phyloP scores from a whole-genome alignment of 2,329 filamentous ascomycete genomes.

The Aspergillus neotritici region DNA sequence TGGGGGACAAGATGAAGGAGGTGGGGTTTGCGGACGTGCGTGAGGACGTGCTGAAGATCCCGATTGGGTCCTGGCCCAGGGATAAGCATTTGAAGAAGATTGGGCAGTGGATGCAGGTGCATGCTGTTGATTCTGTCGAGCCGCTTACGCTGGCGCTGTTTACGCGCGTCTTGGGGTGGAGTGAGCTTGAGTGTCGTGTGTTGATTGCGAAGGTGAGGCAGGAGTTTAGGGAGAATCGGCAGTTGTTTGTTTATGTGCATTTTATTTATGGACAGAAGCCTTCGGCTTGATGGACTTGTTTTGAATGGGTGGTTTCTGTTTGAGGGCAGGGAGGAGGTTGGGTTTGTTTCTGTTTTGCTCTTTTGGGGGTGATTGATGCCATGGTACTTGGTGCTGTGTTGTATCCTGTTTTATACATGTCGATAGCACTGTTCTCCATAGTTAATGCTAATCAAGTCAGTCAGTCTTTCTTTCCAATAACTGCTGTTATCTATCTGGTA shows the following conservation, averaged over 20 bases:
- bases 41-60: constrained; percentile 23
- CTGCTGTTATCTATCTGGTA: too few relatives aligned
- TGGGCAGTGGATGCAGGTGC: constrained; percentile 29
- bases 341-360: not conserved
- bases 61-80: constrained; percentile 27
- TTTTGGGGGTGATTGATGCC: too few relatives aligned
- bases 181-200: constrained; percentile 16
- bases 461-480: too few relatives aligned
- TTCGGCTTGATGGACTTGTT: too few relatives aligned
- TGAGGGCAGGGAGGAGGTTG: too few relatives aligned
- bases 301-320: too few relatives aligned
- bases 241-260: constrained; percentile 17
- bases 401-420: too few relatives aligned
- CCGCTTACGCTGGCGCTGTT: constrained; percentile 18
- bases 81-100: constrained; percentile 30
- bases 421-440: not conserved
- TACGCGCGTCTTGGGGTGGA: constrained; percentile 21
- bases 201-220: constrained; percentile 15
- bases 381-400: too few relatives aligned
- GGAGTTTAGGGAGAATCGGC: constrained; percentile 16
- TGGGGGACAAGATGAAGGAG: constrained; percentile 23
- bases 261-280: constrained; percentile 17
- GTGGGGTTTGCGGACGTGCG: constrained; percentile 31
- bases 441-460: too few relatives aligned
- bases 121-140: constrained; percentile 18